Conservation (phyloP, 495 filamentous ascomycete species). For the Bathelium albidoporum region DNA sequence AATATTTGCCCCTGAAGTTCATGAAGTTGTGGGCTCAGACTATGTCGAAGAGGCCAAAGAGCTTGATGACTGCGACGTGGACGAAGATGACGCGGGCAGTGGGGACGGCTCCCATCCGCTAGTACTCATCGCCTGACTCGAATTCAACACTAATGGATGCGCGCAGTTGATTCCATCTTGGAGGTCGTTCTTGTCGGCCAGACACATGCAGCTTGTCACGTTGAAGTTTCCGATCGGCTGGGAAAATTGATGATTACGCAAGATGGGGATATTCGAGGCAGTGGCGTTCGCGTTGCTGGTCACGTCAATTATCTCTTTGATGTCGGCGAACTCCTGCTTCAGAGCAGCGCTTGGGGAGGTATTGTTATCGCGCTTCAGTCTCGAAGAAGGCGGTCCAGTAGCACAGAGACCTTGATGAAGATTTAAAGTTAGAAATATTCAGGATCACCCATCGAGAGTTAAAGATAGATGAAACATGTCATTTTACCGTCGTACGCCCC, state of each 20-base stretch:
- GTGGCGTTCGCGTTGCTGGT: not conserved
- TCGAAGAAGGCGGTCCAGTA: not conserved
- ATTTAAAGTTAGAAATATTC: not conserved
- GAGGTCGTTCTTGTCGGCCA: not conserved
- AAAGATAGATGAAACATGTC: not conserved
- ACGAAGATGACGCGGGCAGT: not conserved
- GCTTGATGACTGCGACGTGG: not conserved
- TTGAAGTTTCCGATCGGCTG: not conserved
- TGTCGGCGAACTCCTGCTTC: not conserved
- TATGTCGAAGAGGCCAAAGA: not conserved
- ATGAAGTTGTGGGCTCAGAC: not conserved
- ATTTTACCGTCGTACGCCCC: not conserved
- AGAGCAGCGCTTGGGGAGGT: not conserved
- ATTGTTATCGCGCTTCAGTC: not conserved
- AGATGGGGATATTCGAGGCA: not conserved
- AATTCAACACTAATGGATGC: not conserved
- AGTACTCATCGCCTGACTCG: not conserved
- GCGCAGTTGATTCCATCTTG: slow-evolving; percentile 2
- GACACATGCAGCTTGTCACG: not conserved
- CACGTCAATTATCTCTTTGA: not conserved
- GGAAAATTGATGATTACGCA: not conserved
- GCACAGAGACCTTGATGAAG: not conserved
- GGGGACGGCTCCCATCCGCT: not conserved
- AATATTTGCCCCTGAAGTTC: not conserved
- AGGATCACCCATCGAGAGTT: not conserved